phyloP scores from a whole-genome alignment of 768 basidiomycete species.

The Neoboletus magnificus region DNA sequence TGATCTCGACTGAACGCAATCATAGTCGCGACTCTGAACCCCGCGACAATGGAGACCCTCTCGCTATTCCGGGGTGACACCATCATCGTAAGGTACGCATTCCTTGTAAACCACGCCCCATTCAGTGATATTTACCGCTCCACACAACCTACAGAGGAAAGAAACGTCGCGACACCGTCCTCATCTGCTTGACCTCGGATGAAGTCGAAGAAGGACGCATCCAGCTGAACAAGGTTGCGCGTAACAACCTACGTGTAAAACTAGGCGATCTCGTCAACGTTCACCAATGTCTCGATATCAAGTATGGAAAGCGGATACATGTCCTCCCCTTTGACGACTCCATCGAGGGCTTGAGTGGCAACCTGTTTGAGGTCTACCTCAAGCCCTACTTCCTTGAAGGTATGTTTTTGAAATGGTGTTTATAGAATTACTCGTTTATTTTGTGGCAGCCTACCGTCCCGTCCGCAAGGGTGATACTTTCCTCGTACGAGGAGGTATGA shows the following conservation, averaged over 20 bases:
- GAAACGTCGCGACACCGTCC: slow-evolving; percentile 95
- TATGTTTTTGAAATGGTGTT: slow-evolving; percentile 24
- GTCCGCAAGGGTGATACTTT: slow-evolving; percentile 98
- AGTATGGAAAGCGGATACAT: slow-evolving; percentile 98
- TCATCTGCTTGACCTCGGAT: slow-evolving; percentile 93
- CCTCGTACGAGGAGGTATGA: slow-evolving; percentile 97
- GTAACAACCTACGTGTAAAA: slow-evolving; percentile 97
- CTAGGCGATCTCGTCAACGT: slow-evolving; percentile 95
- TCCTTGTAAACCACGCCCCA: neutral
- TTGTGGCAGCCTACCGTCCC: slow-evolving; percentile 74
- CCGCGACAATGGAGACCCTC: slow-evolving; percentile 92
- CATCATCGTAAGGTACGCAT: slow-evolving; percentile 80
- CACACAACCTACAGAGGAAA: slow-evolving; percentile 63
- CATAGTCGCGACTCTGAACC: slow-evolving; percentile 89
- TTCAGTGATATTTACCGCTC: neutral
- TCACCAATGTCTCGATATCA: slow-evolving; percentile 95
- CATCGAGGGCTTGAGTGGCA: slow-evolving; percentile 94
- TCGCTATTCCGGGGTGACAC: slow-evolving; percentile 97
- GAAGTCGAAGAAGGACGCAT: slow-evolving; percentile 98
- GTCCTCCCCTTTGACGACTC: slow-evolving; percentile 98
- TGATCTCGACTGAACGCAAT: slow-evolving; percentile 15
- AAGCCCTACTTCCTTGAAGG: slow-evolving; percentile 99
- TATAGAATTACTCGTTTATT: neutral
- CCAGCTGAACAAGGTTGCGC: slow-evolving; percentile 99
- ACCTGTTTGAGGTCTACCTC: slow-evolving; percentile 98